Conservation (phyloP, 1,139 yeast species). For the Pichia sp. region DNA sequence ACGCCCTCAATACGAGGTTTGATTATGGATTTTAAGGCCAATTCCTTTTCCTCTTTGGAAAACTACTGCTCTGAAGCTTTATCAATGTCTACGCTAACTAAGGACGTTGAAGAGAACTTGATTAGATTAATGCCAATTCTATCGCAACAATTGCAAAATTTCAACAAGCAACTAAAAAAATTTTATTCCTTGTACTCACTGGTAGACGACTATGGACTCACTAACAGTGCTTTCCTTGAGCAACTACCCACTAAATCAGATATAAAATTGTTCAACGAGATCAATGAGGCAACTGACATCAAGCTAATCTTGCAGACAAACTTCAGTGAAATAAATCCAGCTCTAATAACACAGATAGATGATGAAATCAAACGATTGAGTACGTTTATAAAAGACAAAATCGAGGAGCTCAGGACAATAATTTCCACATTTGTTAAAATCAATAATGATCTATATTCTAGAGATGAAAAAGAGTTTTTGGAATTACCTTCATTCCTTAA, state of each 20-base stretch:
- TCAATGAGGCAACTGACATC: slow-evolving; percentile 18
- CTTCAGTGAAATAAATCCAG: slow-evolving; percentile 20
- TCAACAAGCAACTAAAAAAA: slow-evolving; percentile 15
- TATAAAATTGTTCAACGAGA: slow-evolving; percentile 9
- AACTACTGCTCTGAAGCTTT: slow-evolving; percentile 16
- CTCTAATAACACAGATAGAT: slow-evolving; percentile 14
- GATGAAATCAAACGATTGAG: slow-evolving; percentile 13
- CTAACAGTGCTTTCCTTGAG: slow-evolving; percentile 9
- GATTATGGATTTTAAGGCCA: slow-evolving; percentile 15
- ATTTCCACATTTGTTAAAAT: slow-evolving; percentile 6
- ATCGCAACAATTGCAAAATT: slow-evolving; percentile 16
- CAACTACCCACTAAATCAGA: slow-evolving; percentile 21
- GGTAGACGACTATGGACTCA: slow-evolving; percentile 14
- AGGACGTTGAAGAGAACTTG: slow-evolving; percentile 19
- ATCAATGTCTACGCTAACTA: slow-evolving; percentile 16
- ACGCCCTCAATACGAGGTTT: slow-evolving; percentile 14
- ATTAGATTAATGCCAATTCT: slow-evolving; percentile 20
- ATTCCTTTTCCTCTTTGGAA: slow-evolving; percentile 11
- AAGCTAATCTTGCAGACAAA: slow-evolving; percentile 20
- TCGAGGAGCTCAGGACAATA: slow-evolving; percentile 8
- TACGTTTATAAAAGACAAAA: slow-evolving; percentile 8
- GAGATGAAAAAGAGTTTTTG: slow-evolving; percentile 10
- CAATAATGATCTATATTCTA: slow-evolving; percentile 8
- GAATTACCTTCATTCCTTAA: slow-evolving; percentile 3
- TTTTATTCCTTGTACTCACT: slow-evolving; percentile 16